Conservation (phyloP, 805 yeast genomes). For the Saccharomycopsis schoenii region DNA sequence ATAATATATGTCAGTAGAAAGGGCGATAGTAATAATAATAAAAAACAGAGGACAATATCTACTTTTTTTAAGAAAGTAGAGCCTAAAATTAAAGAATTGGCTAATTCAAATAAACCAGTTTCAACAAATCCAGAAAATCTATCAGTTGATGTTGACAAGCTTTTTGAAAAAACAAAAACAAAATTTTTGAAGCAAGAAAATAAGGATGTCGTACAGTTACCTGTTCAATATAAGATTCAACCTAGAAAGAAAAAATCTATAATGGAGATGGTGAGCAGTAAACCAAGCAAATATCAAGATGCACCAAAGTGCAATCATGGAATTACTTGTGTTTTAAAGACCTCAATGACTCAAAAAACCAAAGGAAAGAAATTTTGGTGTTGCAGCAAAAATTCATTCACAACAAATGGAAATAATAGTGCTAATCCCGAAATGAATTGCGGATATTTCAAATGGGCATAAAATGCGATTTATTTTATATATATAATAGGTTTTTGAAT, state of each 20-base stretch:
- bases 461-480: neutral
- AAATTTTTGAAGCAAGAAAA: neutral
- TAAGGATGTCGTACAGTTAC: neutral
- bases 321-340: conserved; percentile 35
- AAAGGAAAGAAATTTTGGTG: conserved; percentile 48
- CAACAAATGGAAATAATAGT: conserved; percentile 5
- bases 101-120: neutral
- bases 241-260: neutral
- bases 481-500: neutral
- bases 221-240: neutral
- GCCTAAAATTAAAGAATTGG: neutral
- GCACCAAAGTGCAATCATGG: conserved; percentile 41
- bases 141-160: neutral
- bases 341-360: conserved; percentile 34
- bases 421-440: conserved; percentile 32
- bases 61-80: conserved; percentile 20
- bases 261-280: neutral
- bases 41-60: conserved; percentile 20
- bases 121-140: neutral
- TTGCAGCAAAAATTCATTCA: conserved; percentile 28
- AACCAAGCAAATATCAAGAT: neutral
- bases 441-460: conserved; percentile 46
- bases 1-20: conserved; percentile 14
- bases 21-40: neutral
- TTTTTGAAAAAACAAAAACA: neutral